phyloP scores from a whole-genome alignment of 495 filamentous ascomycete species.

The Cladorrhinum samala region DNA sequence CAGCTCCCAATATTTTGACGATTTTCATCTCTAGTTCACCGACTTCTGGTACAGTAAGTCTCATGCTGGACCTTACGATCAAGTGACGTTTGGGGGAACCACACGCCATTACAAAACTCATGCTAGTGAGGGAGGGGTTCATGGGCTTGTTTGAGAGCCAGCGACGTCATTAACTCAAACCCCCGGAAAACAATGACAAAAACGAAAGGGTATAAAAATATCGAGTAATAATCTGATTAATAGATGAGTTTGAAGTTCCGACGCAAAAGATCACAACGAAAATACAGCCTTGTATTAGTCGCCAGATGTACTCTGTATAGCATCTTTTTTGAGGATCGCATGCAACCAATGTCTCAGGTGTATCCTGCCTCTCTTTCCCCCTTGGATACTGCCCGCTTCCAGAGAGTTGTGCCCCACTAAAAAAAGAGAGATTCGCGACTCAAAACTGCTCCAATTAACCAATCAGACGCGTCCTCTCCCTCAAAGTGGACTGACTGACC shows the following conservation, averaged over 20 bases:
- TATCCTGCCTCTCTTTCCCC: neutral
- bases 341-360: slow-evolving; percentile 1
- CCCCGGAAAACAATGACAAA: too few relatives aligned
- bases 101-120: neutral
- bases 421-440: neutral
- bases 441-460: slow-evolving; percentile 9
- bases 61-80: slow-evolving; percentile 8
- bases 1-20: too few relatives aligned
- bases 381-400: too few relatives aligned
- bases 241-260: too few relatives aligned
- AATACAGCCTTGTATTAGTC: too few relatives aligned
- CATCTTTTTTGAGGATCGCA: neutral
- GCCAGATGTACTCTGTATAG: too few relatives aligned
- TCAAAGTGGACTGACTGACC: slow-evolving; percentile 14
- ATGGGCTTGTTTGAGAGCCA: neutral
- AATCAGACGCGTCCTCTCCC: slow-evolving; percentile 27
- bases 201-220: too few relatives aligned
- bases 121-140: neutral
- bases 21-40: too few relatives aligned
- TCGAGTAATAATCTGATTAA: too few relatives aligned
- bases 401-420: neutral
- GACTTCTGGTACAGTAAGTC: neutral
- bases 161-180: neutral
- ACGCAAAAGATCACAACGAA: too few relatives aligned
- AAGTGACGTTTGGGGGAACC: slow-evolving; percentile 11